Evolutionary conservation across 257 asterid genomes (phyloP).

Genomic region (Penstemon barbatus): DNA sequence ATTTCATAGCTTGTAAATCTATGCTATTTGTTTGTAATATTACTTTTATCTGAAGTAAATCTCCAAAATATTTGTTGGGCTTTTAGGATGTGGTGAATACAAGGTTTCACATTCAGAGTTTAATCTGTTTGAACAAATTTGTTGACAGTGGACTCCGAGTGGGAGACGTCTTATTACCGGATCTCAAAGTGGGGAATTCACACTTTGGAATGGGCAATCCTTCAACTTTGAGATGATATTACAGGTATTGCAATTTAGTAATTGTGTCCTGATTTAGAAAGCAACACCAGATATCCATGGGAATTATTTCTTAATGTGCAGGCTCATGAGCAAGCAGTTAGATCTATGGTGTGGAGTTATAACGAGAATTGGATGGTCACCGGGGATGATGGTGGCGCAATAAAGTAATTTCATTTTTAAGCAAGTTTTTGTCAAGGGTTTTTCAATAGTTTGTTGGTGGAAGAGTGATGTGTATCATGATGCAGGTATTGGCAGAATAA

Average conservation of each 20-base stretch:
- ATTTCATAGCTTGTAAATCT: not conserved
- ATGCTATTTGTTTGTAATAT: too few relatives aligned
- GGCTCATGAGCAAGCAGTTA: constrained; percentile 99
- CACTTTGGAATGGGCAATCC: constrained; percentile 98
- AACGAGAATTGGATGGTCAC: constrained; percentile 99
- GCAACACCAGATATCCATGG: constrained; percentile 17
- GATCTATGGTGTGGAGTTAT: constrained; percentile 99
- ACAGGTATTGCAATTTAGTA: constrained; percentile 57
- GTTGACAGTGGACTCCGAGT: constrained; percentile 95
- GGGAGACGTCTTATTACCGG: constrained; percentile 99
- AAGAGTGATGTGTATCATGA: constrained; percentile 31
- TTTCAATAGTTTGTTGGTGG: constrained; percentile 20
- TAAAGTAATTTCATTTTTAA: constrained; percentile 59
- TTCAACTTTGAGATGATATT: constrained; percentile 98
- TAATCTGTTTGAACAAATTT: constrained; percentile 33
- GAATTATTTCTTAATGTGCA: constrained; percentile 36
- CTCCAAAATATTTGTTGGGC: not conserved
- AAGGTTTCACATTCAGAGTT: constrained; percentile 20
- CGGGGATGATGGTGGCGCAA: constrained; percentile 97
- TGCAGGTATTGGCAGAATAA: constrained; percentile 98
- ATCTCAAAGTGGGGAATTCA: constrained; percentile 98
- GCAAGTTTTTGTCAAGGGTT: constrained; percentile 1
- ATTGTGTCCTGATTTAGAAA: constrained; percentile 21
- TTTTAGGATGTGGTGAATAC: constrained; percentile 17
- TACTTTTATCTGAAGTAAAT: not conserved